phyloP scores from a whole-genome alignment of 257 asterid species.

The Mitragyna speciosa region DNA sequence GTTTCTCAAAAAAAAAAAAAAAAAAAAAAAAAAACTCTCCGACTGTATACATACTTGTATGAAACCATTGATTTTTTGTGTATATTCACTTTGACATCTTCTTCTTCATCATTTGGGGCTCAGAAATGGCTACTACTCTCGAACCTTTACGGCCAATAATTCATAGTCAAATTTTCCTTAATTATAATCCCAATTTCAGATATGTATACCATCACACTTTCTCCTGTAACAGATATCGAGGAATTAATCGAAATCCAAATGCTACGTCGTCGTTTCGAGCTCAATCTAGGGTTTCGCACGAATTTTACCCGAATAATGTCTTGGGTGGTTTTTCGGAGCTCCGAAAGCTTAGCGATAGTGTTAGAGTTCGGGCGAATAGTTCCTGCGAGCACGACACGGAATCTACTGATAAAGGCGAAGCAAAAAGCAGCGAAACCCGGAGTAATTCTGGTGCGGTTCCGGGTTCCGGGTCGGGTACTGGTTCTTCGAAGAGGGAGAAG shows the following conservation, averaged over 20 bases:
- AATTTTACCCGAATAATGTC: constrained; percentile 18
- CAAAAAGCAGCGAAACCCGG: constrained; percentile 50
- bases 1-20: too few species aligned
- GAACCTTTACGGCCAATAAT: constrained; percentile 45
- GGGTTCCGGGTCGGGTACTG: constrained; percentile 34
- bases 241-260: constrained; percentile 30
- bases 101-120: background rate
- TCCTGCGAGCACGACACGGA: constrained; percentile 83
- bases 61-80: background rate
- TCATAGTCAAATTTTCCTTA: constrained; percentile 53
- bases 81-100: constrained; percentile 11
- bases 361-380: constrained; percentile 53
- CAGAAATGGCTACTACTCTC: constrained; percentile 48
- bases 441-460: constrained; percentile 30
- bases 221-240: constrained; percentile 45
- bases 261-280: constrained; percentile 34
- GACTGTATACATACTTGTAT: constrained; percentile 24
- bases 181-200: constrained; percentile 34
- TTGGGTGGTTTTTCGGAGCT: constrained; percentile 23
- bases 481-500: constrained; percentile 64
- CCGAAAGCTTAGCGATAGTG: background rate
- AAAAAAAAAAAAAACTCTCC: too few species aligned
- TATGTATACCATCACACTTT: constrained; percentile 31
- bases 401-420: constrained; percentile 56
- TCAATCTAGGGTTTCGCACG: constrained; percentile 48